Base-by-base conservation (phyloP, 208 protist species). In the Acanthamoeba healyi region DNA sequence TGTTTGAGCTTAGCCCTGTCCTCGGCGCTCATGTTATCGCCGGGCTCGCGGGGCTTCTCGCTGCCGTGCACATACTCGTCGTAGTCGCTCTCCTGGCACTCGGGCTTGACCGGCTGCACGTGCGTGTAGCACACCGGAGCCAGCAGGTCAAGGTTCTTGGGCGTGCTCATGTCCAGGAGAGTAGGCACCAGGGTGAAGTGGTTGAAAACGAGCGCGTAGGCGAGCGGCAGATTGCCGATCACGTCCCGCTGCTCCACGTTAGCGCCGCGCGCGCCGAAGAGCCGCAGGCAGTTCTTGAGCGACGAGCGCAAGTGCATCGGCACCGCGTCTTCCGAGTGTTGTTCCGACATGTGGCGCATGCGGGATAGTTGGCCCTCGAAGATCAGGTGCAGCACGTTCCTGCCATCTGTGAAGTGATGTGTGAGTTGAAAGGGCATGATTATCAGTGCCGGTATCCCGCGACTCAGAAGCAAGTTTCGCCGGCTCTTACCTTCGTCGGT, bases 401-500 rank as follows among this genome's bases (percentile, higher is more conserved):
- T 77, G 36, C 67, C 67, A 17, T 77, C 67, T 77, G 67, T 24
- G 34, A 7, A 14, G 3, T 4, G 9, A 38, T 17, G 38, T 65
- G 7, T 26, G 4, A 65, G 4, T 26, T 65, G 56, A 65, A 4
- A 29, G 10, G 58, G n/a, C 46, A 51, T n/a, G n/a, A n/a, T n/a
- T n/a, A n/a, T n/a, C n/a, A n/a, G n/a, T n/a, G n/a, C n/a, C n/a
- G n/a, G n/a, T n/a, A n/a, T n/a, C 46, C 10, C 46, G 17, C 46
- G 56, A 63, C 22, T n/a, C 4, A 63, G 12, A 40, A 63, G 32
- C 3, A 87, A 61, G 49, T 3, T 32, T 29, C 0, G 40, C 67
- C n/a, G n/a, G n/a, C n/a, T n/a, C n/a, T 84, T 87, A 63, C 77
- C 77, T 63, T 87, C 26, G 77, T 87, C 77, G 4, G n/a, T 29